phyloP scores from a whole-genome alignment of 2,329 filamentous ascomycete genomes.

The Cryphonectria japonica region DNA sequence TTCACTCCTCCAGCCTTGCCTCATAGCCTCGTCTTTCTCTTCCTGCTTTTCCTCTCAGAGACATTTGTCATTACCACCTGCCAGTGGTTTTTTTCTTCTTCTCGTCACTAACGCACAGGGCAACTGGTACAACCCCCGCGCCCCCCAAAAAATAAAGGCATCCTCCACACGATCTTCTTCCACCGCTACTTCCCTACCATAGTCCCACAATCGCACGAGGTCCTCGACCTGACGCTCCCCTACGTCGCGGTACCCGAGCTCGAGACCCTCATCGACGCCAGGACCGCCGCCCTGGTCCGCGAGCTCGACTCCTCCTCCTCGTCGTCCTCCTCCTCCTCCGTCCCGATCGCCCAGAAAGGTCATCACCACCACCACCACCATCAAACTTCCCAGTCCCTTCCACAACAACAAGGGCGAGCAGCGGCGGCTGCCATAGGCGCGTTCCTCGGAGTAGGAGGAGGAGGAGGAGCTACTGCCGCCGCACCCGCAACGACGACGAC shows the following conservation, averaged over 20 bases:
- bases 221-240: constrained; percentile 88
- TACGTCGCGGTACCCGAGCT: constrained; percentile 89
- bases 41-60: neutral
- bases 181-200: constrained; percentile 94
- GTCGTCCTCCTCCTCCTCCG: neutral
- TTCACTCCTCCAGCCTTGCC: neutral
- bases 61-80: no score
- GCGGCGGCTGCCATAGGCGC: constrained; percentile 22
- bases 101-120: constrained; percentile 12
- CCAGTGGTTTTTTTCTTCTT: no score
- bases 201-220: constrained; percentile 79
- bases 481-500: neutral
- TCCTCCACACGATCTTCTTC: constrained; percentile 98
- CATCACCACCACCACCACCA: constrained; percentile 4
- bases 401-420: constrained; percentile 20
- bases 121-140: neutral
- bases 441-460: constrained; percentile 17
- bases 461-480: neutral
- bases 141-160: constrained; percentile 56
- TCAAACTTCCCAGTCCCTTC: constrained; percentile 25
- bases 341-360: neutral
- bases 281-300: constrained; percentile 76
- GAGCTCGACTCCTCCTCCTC: constrained; percentile 64
- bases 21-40: neutral
- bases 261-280: constrained; percentile 90